Conservation (phyloP, 352 stramenopile genomes). For the Salisapilia sapeloensis region DNA sequence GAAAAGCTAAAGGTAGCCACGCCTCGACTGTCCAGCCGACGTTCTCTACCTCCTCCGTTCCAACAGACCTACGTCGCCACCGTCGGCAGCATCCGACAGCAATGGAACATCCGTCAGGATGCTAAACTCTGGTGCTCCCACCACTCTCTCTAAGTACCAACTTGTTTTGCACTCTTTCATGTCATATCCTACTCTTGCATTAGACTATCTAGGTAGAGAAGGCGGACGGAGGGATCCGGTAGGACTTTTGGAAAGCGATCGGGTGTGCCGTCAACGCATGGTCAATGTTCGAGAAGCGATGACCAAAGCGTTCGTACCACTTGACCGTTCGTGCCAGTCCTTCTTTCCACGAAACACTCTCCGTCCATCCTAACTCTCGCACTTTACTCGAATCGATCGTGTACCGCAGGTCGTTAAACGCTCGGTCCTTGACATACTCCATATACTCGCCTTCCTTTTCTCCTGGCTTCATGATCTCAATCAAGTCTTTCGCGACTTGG, state of each 20-base stretch:
- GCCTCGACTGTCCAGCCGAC: too few species aligned
- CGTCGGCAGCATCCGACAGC: too few species aligned
- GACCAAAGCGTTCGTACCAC: conserved; percentile 70
- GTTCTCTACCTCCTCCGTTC: too few species aligned
- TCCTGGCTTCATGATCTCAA: conserved; percentile 36
- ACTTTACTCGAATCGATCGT: conserved; percentile 90
- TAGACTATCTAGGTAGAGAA: too few species aligned
- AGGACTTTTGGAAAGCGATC: conserved; percentile 57
- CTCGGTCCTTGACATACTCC: conserved; percentile 74
- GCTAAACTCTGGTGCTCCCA: too few species aligned
- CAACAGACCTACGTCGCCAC: too few species aligned
- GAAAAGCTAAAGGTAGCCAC: too few species aligned
- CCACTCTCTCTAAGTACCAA: too few species aligned
- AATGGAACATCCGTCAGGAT: too few species aligned
- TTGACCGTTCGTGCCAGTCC: conserved; percentile 83
- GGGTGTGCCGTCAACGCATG: conserved; percentile 67
- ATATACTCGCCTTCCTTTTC: conserved; percentile 43
- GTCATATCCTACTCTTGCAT: too few species aligned
- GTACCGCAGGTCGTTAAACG: conserved; percentile 97
- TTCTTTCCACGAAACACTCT: conserved; percentile 86
- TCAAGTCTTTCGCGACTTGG: conserved; percentile 81
- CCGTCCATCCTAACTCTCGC: conserved; percentile 84
- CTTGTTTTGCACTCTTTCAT: too few species aligned
- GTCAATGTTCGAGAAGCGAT: conserved; percentile 76
- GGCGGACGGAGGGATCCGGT: too few species aligned